Conservation (phyloP, 345 rosid genomes). For the Pelargonium nanum region DNA sequence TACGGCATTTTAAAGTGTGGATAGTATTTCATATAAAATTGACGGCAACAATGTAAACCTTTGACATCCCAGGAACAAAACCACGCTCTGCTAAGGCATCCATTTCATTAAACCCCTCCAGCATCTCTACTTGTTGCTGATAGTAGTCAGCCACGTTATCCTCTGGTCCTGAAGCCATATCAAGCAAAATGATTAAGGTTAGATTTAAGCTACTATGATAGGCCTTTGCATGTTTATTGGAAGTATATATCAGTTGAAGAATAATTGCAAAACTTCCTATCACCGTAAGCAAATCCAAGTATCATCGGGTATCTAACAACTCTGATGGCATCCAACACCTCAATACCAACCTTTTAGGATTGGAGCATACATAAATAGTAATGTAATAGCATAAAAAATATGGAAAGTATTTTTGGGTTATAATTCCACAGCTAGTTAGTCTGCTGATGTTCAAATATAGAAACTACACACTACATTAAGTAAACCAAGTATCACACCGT, state of each 20-base stretch:
- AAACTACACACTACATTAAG: not conserved
- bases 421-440: too few species aligned
- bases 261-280: too few species aligned
- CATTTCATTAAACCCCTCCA: constrained; percentile 93
- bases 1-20: constrained; percentile 4
- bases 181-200: constrained; percentile 9
- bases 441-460: too few species aligned
- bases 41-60: constrained; percentile 29
- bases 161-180: constrained; percentile 54
- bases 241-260: not conserved
- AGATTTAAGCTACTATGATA: not conserved
- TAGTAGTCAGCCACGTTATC: constrained; percentile 89
- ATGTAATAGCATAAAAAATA: too few species aligned
- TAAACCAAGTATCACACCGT: not conserved
- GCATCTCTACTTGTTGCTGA: constrained; percentile 95
- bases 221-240: not conserved
- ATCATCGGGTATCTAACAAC: too few species aligned
- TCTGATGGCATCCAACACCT: too few species aligned
- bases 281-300: too few species aligned
- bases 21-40: not conserved
- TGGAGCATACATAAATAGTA: too few species aligned
- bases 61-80: constrained; percentile 77
- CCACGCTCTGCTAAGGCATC: constrained; percentile 92
- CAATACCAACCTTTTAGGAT: too few species aligned
- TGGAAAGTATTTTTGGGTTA: too few species aligned